phyloP scores from a whole-genome alignment of 371 early-diverging fungal genomes.

The Gilbertella persicaria region DNA sequence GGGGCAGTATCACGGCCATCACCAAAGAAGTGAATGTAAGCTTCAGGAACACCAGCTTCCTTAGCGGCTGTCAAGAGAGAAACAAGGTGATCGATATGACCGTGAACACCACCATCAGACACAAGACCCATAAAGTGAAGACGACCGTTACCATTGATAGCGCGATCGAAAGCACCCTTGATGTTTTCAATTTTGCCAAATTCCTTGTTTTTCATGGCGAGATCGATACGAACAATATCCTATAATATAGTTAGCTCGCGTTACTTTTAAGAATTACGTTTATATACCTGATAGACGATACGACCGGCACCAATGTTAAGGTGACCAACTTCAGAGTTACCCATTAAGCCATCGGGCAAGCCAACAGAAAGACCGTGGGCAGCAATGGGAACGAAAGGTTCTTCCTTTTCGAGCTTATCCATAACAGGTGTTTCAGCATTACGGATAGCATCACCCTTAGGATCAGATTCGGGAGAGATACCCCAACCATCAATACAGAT shows the following conservation, averaged over 20 bases:
- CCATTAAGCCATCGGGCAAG: conserved; percentile 98
- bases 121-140: conserved; percentile 97
- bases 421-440: conserved; percentile 95
- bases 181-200: conserved; percentile 76
- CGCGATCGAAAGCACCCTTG: conserved; percentile 81
- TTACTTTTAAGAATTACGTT: neutral
- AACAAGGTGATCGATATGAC: conserved; percentile 94
- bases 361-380: conserved; percentile 99
- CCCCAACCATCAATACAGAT: conserved; percentile 98
- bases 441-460: conserved; percentile 90
- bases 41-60: conserved; percentile 79
- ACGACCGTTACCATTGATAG: conserved; percentile 83
- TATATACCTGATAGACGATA: conserved; percentile 91
- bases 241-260: conserved; percentile 26
- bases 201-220: conserved; percentile 81
- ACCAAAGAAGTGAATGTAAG: conserved; percentile 96
- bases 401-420: conserved; percentile 75
- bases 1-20: conserved; percentile 99
- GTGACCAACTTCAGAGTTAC: conserved; percentile 99
- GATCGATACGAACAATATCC: conserved; percentile 98
- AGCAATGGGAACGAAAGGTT: conserved; percentile 76
- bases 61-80: conserved; percentile 85
- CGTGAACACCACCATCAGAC: conserved; percentile 99
- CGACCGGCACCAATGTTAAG: conserved; percentile 99
- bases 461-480: conserved; percentile 67